These are phyloP conservation scores for Handroanthus guayacan DNA, from an alignment of 257 asterid species.

Conservation along the genomic window DNA sequence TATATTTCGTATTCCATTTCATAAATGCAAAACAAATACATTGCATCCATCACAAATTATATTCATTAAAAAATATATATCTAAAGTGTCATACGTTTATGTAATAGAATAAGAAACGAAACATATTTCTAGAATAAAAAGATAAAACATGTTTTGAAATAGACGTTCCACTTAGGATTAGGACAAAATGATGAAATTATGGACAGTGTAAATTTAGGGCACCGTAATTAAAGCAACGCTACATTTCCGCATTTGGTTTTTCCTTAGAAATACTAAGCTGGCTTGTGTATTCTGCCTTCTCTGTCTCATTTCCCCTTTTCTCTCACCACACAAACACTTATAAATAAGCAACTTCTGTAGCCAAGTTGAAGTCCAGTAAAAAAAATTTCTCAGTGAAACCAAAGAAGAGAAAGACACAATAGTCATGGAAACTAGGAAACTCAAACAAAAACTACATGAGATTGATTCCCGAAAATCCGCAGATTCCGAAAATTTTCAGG, in stretches of 20 bases:
- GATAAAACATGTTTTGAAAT: too few species aligned
- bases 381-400: conserved; percentile 20
- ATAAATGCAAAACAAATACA: too few species aligned
- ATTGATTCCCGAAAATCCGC: conserved; percentile 30
- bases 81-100: too few species aligned
- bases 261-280: conserved; percentile 25
- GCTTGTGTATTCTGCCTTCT: conserved; percentile 31
- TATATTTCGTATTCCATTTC: too few species aligned
- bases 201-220: background rate
- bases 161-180: too few species aligned
- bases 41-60: too few species aligned
- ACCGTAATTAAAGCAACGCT: background rate
- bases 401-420: background rate
- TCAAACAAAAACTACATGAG: conserved; percentile 36
- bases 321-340: conserved; percentile 28
- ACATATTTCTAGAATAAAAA: too few species aligned
- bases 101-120: too few species aligned
- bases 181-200: conserved; percentile 17
- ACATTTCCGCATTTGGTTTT: conserved; percentile 37
- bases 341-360: background rate
- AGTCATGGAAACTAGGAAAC: conserved; percentile 39
- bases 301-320: conserved; percentile 7
- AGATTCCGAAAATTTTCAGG: conserved; percentile 24
- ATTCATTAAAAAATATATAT: too few species aligned
- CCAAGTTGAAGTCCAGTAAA: conserved; percentile 30